These are phyloP conservation scores for Candida caryicola DNA, from an alignment of 805 yeast species.

Conservation along the genomic window DNA sequence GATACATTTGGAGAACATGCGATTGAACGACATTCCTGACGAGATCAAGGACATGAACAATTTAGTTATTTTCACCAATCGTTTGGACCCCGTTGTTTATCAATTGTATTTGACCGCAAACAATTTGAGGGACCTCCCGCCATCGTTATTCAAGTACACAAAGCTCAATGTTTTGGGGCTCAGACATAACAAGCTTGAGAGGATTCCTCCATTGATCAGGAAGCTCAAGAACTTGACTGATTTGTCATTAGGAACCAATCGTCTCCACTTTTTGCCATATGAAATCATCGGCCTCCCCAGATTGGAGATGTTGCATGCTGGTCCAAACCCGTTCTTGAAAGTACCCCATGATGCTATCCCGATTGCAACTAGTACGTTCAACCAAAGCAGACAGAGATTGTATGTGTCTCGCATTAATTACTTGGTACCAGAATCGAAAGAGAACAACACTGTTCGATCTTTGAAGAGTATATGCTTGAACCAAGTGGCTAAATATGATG, in stretches of 20 bases:
- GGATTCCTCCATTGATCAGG: constrained; percentile 18
- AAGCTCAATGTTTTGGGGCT: constrained; percentile 51
- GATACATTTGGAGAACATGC: constrained; percentile 48
- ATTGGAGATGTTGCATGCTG: constrained; percentile 46
- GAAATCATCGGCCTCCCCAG: constrained; percentile 47
- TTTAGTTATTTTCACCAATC: constrained; percentile 42
- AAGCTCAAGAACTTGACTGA: constrained; percentile 39
- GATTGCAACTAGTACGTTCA: constrained; percentile 14
- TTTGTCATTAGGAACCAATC: constrained; percentile 51
- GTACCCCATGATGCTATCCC: constrained; percentile 26
- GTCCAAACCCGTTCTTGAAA: constrained; percentile 49
- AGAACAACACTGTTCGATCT: constrained; percentile 35
- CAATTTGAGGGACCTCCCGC: constrained; percentile 46
- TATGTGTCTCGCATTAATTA: constrained; percentile 29
- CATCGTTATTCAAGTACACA: constrained; percentile 47
- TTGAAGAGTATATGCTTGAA: constrained; percentile 49
- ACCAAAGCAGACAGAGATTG: constrained; percentile 23
- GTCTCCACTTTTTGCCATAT: constrained; percentile 50
- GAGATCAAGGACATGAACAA: constrained; percentile 57
- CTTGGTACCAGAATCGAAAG: constrained; percentile 11
- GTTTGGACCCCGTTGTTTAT: constrained; percentile 24
- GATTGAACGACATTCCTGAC: constrained; percentile 50
- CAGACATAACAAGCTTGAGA: constrained; percentile 40
- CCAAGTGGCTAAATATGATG: constrained; percentile 48
- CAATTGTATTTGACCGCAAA: constrained; percentile 55